Evolutionary conservation across 1,284 basidiomycete genomes (phyloP).

Genomic region (Boletus calvinii): DNA sequence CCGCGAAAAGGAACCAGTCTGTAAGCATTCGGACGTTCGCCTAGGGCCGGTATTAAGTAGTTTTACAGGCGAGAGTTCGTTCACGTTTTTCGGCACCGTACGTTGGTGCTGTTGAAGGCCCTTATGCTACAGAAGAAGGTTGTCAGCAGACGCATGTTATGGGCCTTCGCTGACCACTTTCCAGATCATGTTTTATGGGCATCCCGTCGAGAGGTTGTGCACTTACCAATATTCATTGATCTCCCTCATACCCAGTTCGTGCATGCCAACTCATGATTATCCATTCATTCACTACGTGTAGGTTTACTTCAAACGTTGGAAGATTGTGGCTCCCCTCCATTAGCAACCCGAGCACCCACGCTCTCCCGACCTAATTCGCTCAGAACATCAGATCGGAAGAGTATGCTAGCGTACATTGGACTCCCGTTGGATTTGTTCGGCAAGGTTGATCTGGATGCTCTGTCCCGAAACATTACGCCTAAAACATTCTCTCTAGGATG

Average conservation of each 20-base stretch:
- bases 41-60: slow-evolving; percentile 1
- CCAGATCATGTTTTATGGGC: slow-evolving; percentile 95
- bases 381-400: slow-evolving; percentile 87
- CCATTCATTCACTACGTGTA: slow-evolving; percentile 20
- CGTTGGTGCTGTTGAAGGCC: slow-evolving; percentile 92
- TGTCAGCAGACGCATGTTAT: slow-evolving; percentile 13
- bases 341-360: slow-evolving; percentile 69
- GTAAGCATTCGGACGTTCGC: slow-evolving; percentile 39
- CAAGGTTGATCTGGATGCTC: slow-evolving; percentile 45
- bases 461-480: not conserved
- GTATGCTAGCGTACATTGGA: slow-evolving; percentile 89
- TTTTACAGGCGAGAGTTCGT: slow-evolving; percentile 77
- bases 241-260: slow-evolving; percentile 75
- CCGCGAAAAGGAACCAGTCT: slow-evolving; percentile 72
- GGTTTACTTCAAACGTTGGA: slow-evolving; percentile 86
- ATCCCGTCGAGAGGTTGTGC: slow-evolving; percentile 94
- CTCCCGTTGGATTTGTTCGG: slow-evolving; percentile 88
- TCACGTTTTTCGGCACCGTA: slow-evolving; percentile 91
- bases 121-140: slow-evolving; percentile 91
- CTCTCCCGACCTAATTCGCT: slow-evolving; percentile 78
- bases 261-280: not conserved
- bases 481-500: slow-evolving; percentile 49
- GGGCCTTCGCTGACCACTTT: slow-evolving; percentile 6
- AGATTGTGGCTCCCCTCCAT: slow-evolving; percentile 88
- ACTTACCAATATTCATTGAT: slow-evolving; percentile 97